Evolutionary conservation across 176 grass and related monocot species (phyloP), one percentile per base, ranked within the genome.

Genomic region (Triticum aestivum): DNA sequence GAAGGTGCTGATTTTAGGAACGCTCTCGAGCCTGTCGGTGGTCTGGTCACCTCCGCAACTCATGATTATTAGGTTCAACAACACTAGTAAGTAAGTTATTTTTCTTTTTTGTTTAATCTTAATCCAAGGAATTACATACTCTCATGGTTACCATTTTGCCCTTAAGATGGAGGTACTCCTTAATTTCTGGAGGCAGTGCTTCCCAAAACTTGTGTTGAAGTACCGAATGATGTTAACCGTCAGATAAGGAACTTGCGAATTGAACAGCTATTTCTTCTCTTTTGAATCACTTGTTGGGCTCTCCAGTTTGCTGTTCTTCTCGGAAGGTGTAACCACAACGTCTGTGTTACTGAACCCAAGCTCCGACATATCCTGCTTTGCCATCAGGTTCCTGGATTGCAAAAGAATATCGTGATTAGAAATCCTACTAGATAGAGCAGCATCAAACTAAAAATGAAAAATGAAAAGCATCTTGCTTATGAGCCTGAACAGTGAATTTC

Each of bases 311-410:
- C 11, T 20, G 13, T 81, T 85, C 49, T 61, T 77, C 52, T 90
- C 34, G 1, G 69, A 65, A 23, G 76, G 41, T 69, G 81, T 51
- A 51, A 80, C 49, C 54, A n/a, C 30, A 70, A 41, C 41, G 4
- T 68, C 74, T 59, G 66, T 14, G 68, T 86, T 90, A 11, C 80
- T 79, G 73, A 95, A 95, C 4, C 93, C 93, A 88, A 92, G 93
- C 65, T 95, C 93, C 9, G 93, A 89, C 72, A 92, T 90, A 52
- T 95, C 88, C 61, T 92, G 90, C 82, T 95, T 95, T 39, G 93
- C 93, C 93, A 95, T 95, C 86, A 92, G 68, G 41, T 95, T 95
- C 90, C 93, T 92, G 84, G 1, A 75, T 14, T 24, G 29, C 27
- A 61, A 11, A 75, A 66, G 18, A 9, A 68, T 39, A 82, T 2